Percentiles rank a stretch among this genome's conserved stretches.
These are phyloP conservation scores for Dictyostelium brefeldianum DNA, from an alignment of 78 protist genomes.

Conservation along the genomic window DNA sequence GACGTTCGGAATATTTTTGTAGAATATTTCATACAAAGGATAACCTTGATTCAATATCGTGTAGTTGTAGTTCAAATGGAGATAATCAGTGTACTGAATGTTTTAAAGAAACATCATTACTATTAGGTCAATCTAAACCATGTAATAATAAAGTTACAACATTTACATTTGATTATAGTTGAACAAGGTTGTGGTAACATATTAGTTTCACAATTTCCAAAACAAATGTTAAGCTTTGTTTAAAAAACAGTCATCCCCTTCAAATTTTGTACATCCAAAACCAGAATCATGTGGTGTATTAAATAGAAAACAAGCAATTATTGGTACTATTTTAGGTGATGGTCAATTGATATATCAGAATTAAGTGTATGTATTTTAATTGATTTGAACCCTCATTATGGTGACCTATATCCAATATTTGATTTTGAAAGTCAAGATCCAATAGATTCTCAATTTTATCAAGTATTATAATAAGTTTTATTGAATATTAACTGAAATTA, in stretches of 20 bases:
- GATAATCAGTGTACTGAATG: not conserved
- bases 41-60: slow-evolving; percentile 19
- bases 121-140: slow-evolving; percentile 31
- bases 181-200: slow-evolving; percentile 16
- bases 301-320: not conserved
- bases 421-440: not conserved
- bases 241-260: not conserved
- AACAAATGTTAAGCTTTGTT: not conserved
- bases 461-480: slow-evolving; percentile 25
- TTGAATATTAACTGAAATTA: slow-evolving; percentile 63
- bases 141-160: not conserved
- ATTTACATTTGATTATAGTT: slow-evolving; percentile 8
- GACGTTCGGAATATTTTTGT: slow-evolving; percentile 50
- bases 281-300: slow-evolving; percentile 24
- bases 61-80: slow-evolving; percentile 31
- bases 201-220: slow-evolving; percentile 19
- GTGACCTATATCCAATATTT: not conserved
- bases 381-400: not conserved
- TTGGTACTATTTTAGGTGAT: slow-evolving; percentile 36
- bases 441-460: not conserved
- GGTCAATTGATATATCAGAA: slow-evolving; percentile 2
- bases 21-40: slow-evolving; percentile 26
- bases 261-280: slow-evolving; percentile 45
- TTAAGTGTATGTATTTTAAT: not conserved
- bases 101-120: slow-evolving; percentile 5